Base-by-base conservation (phyloP, 208 protist genomes). In the Trypanosoma vivax region DNA sequence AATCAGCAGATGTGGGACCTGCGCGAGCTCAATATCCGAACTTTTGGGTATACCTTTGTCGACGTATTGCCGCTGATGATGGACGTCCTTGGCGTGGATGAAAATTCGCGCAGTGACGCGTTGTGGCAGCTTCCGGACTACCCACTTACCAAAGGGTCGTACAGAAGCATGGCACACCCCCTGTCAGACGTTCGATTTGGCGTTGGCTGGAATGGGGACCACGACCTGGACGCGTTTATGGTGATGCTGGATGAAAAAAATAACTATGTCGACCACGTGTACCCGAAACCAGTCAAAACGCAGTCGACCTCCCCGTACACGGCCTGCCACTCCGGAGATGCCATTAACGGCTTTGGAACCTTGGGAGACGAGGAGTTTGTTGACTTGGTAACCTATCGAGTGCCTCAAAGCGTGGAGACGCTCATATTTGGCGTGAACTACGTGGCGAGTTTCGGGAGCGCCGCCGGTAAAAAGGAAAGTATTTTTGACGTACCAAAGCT, bases 181-280 rank as follows among this genome's bases (percentile, higher is more conserved):
- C 61, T 90, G 18, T 76, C 62, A 18, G 75, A 90, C 25, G 71
- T 92, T n/a, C 82, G 78, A 41, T 83, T 92, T 50, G 85, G 81
- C 37, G 50, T 92, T 13, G 85, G 85, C 27, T 89, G 85, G 82
- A 51, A 48, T 43, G 76, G 76, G 33, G 80, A 87, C 52, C 66
- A 88, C 57, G 85, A 92, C 52, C 38, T 92, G 5, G 80, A 92
- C 47, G 80, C 85, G 25, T 90, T 86, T 47, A 64, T 85, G 51
- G 66, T 92, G 11, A 57, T 92, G 52, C 56, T 92, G 16, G 77
- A 92, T 48, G 71, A 70, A 31, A 39, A 73, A 29, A 60, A 88
- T 59, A 54, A 77, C 34, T 89, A 92, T 60, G 50, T 92, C 14
- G 85, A 88, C 47, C 76, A 87, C 41, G 28, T 92, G 18, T 66